These are phyloP conservation scores for Populus hybrid DNA, from an alignment of 441 rosid genomes.

Conservation along the genomic window DNA sequence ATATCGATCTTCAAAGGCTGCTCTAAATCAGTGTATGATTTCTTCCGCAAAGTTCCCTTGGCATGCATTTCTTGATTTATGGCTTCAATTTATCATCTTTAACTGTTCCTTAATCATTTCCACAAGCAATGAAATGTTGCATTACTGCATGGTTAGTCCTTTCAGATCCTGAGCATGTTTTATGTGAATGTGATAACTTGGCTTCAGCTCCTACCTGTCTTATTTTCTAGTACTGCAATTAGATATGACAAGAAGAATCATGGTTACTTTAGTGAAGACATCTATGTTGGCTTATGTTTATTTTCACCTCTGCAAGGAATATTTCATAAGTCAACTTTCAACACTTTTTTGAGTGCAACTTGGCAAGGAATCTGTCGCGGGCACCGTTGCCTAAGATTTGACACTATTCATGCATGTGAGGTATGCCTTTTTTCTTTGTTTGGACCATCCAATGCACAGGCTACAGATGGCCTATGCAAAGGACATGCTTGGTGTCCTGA, in stretches of 20 bases:
- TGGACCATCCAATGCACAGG: neutral
- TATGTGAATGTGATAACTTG: neutral
- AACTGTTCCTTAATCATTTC: neutral
- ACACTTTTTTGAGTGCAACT: neutral
- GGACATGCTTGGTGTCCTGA: neutral
- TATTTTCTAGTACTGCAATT: neutral
- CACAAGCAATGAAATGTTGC: neutral
- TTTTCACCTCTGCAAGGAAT: slow-evolving; percentile 2
- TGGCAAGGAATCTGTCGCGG: neutral
- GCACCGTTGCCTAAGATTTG: neutral
- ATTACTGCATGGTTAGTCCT: neutral
- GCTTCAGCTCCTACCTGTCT: neutral
- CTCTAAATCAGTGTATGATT: slow-evolving; percentile 11
- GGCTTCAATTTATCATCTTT: neutral
- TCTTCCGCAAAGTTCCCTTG: neutral
- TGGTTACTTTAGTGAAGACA: neutral
- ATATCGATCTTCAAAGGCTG: slow-evolving; percentile 84
- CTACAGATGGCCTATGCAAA: neutral
- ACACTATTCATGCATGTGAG: neutral
- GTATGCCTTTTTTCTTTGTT: neutral
- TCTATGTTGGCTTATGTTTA: neutral
- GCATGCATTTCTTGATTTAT: neutral
- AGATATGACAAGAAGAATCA: neutral
- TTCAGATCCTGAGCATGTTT: neutral
- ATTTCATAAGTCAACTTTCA: neutral